A percentile compares a stretch with the other conserved stretches of the same genome.
phyloP scores from a whole-genome alignment of 2,329 filamentous ascomycete species.

The Cylindrodendrum hubeiense region DNA sequence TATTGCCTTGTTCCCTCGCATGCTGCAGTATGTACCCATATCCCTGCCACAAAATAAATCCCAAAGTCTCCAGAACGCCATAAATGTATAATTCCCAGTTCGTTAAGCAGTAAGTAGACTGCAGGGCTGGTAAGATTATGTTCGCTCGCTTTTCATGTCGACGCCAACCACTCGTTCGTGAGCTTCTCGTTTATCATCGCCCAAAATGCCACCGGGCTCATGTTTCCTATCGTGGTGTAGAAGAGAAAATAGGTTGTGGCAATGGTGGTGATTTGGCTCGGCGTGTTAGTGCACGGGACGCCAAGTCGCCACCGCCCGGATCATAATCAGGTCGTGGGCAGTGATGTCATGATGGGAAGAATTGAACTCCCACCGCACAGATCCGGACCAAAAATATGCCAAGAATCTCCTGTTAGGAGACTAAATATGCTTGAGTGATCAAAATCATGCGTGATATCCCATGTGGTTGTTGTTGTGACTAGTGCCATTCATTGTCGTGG shows the following conservation, averaged over 20 bases:
- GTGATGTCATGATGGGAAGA: constrained; percentile 14
- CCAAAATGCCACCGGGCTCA: background rate
- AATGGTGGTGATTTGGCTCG: background rate
- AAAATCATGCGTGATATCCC: constrained; percentile 23
- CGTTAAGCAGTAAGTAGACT: background rate
- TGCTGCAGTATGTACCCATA: constrained; percentile 7
- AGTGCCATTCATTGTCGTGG: constrained; percentile 45
- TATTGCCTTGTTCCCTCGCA: constrained; percentile 10
- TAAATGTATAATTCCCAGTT: constrained; percentile 4
- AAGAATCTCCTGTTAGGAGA: background rate
- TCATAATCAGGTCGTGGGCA: background rate
- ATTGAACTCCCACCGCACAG: background rate
- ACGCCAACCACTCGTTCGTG: background rate
- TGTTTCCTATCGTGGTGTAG: background rate
- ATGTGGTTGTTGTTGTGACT: constrained; percentile 34
- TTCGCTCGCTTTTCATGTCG: background rate
- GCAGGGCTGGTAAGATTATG: background rate
- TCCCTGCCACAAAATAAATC: constrained; percentile 5
- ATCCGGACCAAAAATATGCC: background rate
- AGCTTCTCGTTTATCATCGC: background rate
- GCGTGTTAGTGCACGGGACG: background rate
- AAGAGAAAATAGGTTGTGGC: background rate
- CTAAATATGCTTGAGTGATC: background rate
- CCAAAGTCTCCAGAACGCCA: constrained; percentile 31
- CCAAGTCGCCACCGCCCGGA: constrained; percentile 1